phyloP scores from a whole-genome alignment of 495 filamentous ascomycete genomes.

The Jackrogersella minutella region DNA sequence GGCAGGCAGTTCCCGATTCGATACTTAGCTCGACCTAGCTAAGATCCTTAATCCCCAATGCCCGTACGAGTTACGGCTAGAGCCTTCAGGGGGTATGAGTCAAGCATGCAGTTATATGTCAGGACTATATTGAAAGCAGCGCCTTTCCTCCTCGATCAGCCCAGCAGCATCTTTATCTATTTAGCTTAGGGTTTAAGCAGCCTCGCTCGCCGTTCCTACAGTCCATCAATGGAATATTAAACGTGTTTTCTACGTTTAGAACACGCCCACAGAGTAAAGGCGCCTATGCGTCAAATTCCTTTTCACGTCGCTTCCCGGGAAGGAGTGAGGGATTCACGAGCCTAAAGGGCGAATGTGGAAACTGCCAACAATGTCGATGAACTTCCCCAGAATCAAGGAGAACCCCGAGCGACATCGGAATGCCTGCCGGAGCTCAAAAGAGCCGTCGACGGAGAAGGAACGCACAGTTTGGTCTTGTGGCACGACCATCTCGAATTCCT shows the following conservation, averaged over 20 bases:
- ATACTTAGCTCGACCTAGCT: not conserved
- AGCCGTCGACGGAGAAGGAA: conserved; percentile 7
- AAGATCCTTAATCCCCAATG: not conserved
- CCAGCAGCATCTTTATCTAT: conserved; percentile 45
- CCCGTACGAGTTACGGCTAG: not conserved
- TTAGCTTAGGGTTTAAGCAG: conserved; percentile 17
- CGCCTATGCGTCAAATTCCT: conserved; percentile 48
- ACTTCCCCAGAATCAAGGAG: not conserved
- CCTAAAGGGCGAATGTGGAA: not conserved
- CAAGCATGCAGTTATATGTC: not conserved
- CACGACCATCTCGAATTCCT: not conserved
- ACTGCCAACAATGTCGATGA: not conserved
- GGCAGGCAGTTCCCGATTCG: not conserved
- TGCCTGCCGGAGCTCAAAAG: conserved; percentile 1
- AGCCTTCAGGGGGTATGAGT: not conserved
- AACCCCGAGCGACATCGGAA: conserved; percentile 8
- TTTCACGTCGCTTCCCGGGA: conserved; percentile 45
- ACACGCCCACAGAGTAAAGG: conserved; percentile 46
- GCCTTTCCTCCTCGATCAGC: conserved; percentile 46
- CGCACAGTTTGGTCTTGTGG: not conserved
- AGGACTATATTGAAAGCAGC: conserved; percentile 23
- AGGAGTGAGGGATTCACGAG: not conserved
- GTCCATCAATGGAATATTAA: conserved; percentile 10
- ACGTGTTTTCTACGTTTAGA: conserved; percentile 39
- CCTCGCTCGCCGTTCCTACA: not conserved